Evolutionary conservation across 345 rosid genomes (phyloP).

Genomic region (Rhodamnia argentea): DNA sequence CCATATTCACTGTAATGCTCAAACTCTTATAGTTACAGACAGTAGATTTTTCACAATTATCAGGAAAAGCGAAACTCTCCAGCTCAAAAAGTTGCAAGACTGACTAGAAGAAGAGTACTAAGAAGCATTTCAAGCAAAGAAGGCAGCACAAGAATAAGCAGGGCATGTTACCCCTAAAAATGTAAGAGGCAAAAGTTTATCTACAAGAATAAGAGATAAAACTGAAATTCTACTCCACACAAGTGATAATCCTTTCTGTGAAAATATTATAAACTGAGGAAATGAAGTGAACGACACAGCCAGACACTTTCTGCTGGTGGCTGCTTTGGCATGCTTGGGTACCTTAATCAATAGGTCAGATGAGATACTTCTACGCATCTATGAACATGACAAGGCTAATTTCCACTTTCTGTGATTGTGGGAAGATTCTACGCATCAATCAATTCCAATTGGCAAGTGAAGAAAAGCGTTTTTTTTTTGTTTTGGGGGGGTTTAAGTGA

Average conservation of each 20-base stretch:
- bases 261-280: not conserved
- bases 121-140: not conserved
- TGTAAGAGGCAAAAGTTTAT: not conserved
- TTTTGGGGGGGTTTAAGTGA: not conserved
- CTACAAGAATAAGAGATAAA: not conserved
- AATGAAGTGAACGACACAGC: not conserved
- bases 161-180: not conserved
- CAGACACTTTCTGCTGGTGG: not conserved
- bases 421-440: not conserved
- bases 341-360: not conserved
- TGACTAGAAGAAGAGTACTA: not conserved
- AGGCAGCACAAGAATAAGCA: not conserved
- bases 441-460: not conserved
- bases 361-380: not conserved
- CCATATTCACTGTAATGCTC: not conserved
- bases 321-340: not conserved
- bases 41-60: not conserved
- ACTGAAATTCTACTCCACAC: not conserved
- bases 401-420: not conserved
- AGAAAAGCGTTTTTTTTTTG: not conserved
- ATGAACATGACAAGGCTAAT: not conserved
- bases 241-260: not conserved
- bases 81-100: not conserved
- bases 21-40: not conserved
- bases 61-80: not conserved